These are phyloP conservation scores for Priceomyces medius DNA, from an alignment of 805 yeast genomes.

Conservation along the genomic window DNA sequence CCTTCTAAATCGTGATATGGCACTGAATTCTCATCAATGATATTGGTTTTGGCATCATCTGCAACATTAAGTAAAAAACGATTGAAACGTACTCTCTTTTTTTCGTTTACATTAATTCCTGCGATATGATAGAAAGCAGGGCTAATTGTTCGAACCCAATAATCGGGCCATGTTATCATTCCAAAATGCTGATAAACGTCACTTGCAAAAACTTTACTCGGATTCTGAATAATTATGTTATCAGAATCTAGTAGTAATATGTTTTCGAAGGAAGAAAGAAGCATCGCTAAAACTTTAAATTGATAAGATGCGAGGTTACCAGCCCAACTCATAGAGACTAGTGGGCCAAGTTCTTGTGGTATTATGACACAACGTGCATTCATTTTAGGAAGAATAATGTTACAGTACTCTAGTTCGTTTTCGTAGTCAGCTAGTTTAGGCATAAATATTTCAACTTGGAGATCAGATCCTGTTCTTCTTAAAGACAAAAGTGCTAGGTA, in stretches of 20 bases:
- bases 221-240: slow-evolving; percentile 28
- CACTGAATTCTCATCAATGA: slow-evolving; percentile 16
- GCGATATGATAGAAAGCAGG: slow-evolving; percentile 38
- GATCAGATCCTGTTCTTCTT: slow-evolving; percentile 36
- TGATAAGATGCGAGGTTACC: slow-evolving; percentile 61
- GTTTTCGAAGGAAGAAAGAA: slow-evolving; percentile 34
- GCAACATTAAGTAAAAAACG: slow-evolving; percentile 21
- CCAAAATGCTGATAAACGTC: slow-evolving; percentile 28
- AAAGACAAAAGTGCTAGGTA: slow-evolving; percentile 30
- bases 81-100: slow-evolving; percentile 25
- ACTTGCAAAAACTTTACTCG: slow-evolving; percentile 30
- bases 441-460: slow-evolving; percentile 40
- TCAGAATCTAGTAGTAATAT: slow-evolving; percentile 36
- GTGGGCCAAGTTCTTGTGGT: slow-evolving; percentile 51
- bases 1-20: slow-evolving; percentile 67
- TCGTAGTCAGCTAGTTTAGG: slow-evolving; percentile 35
- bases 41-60: slow-evolving; percentile 8
- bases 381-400: slow-evolving; percentile 52
- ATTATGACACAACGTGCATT: slow-evolving; percentile 66
- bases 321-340: slow-evolving; percentile 37
- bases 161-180: slow-evolving; percentile 45
- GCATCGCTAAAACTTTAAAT: slow-evolving; percentile 53
- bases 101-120: slow-evolving; percentile 27
- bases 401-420: slow-evolving; percentile 46
- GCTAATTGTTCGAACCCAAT: slow-evolving; percentile 39